Evolutionary conservation across 2,329 filamentous ascomycete species (phyloP).

Genomic region (Pyrenophora teres): DNA sequence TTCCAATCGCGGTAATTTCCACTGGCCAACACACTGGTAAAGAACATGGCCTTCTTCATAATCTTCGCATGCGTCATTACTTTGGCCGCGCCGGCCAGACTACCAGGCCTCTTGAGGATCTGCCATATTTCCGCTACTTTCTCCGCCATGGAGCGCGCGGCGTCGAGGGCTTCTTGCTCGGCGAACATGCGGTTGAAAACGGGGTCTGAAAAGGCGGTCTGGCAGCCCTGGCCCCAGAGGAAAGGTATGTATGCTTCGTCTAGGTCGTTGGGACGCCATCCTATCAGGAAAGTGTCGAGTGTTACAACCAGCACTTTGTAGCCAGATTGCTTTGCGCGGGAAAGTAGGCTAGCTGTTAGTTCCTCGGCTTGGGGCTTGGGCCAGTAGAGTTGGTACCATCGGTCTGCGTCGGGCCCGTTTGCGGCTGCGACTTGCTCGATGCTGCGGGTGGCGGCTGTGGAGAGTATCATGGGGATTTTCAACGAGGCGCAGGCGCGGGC

Average conservation of each 20-base stretch:
- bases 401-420: constrained; percentile 57
- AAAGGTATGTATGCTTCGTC: constrained; percentile 67
- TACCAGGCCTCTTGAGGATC: constrained; percentile 45
- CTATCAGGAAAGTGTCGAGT: constrained; percentile 70
- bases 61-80: constrained; percentile 40
- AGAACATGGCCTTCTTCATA: constrained; percentile 46
- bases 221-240: constrained; percentile 50
- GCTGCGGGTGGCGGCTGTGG: constrained; percentile 65
- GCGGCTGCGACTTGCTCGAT: constrained; percentile 70
- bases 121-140: constrained; percentile 47
- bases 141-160: constrained; percentile 31
- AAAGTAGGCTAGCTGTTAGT: constrained; percentile 66
- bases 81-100: constrained; percentile 36
- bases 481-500: constrained; percentile 65
- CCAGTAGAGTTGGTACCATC: constrained; percentile 81
- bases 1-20: constrained; percentile 45
- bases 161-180: constrained; percentile 40
- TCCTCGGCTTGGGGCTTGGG: constrained; percentile 67
- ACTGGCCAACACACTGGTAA: constrained; percentile 42
- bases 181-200: constrained; percentile 44
- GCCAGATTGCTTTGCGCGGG: constrained; percentile 64
- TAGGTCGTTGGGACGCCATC: constrained; percentile 71
- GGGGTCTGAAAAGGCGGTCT: constrained; percentile 45
- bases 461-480: constrained; percentile 68
- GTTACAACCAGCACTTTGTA: constrained; percentile 73